Conservation (phyloP, 1,284 basidiomycete genomes). For the Ganoderma resinaceum region DNA sequence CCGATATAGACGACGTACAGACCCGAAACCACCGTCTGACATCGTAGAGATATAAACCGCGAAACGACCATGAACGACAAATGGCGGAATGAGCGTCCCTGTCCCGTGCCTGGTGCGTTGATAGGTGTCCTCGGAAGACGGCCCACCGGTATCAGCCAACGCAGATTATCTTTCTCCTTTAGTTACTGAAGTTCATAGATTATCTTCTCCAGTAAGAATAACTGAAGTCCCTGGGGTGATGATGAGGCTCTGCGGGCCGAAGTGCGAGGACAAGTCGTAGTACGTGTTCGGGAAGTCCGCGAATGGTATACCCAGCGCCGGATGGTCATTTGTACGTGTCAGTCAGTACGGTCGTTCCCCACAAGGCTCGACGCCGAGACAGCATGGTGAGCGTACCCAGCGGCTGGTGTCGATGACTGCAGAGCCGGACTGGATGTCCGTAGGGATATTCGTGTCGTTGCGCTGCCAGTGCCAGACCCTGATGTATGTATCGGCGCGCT, state of each 20-base stretch:
- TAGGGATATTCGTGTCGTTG: conserved; percentile 48
- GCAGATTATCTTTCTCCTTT: too few species aligned
- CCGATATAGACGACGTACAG: neutral
- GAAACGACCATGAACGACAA: neutral
- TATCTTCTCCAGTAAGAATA: too few species aligned
- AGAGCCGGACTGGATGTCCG: conserved; percentile 50
- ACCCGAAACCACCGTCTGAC: neutral
- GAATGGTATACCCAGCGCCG: conserved; percentile 45
- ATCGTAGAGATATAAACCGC: neutral
- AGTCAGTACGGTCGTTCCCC: neutral
- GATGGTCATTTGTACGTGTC: neutral
- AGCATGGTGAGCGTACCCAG: too few species aligned
- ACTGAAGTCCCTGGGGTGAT: conserved; percentile 60
- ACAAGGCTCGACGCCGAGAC: neutral
- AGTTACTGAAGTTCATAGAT: too few species aligned
- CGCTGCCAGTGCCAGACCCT: conserved; percentile 69
- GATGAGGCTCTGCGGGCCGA: conserved; percentile 61
- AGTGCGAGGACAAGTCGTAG: conserved; percentile 54
- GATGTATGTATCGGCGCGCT: conserved; percentile 55
- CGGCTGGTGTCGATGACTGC: conserved; percentile 50
- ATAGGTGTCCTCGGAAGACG: neutral
- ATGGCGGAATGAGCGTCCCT: neutral
- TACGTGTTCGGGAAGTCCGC: conserved; percentile 60
- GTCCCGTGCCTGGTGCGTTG: too few species aligned
- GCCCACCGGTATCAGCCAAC: neutral